Evolutionary conservation across 2,329 filamentous ascomycete species (phyloP).

Genomic region (Tolypocladium nubicola): DNA sequence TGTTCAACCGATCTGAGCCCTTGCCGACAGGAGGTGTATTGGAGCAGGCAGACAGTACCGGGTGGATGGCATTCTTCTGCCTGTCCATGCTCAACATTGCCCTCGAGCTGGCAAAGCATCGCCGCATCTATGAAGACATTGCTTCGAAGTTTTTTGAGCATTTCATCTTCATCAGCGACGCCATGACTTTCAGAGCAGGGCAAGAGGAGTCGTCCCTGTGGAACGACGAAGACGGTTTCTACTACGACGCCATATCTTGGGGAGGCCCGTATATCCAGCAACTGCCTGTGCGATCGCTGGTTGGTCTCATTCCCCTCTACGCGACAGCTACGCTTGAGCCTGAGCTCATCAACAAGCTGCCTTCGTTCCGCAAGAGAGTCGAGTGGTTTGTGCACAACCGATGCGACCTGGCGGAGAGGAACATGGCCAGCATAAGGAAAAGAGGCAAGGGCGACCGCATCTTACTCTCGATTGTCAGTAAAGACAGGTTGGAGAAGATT

Average conservation of each 20-base stretch:
- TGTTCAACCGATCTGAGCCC: slow-evolving; percentile 95
- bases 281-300: slow-evolving; percentile 81
- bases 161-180: slow-evolving; percentile 95
- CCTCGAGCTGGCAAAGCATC: slow-evolving; percentile 87
- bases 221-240: slow-evolving; percentile 96
- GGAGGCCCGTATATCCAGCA: slow-evolving; percentile 90
- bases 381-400: slow-evolving; percentile 91
- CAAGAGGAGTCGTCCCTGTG: slow-evolving; percentile 74
- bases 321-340: slow-evolving; percentile 88
- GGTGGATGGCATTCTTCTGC: slow-evolving; percentile 98
- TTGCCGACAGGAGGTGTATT: slow-evolving; percentile 86
- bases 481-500: slow-evolving; percentile 83
- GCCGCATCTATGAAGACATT: slow-evolving; percentile 91
- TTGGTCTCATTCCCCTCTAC: slow-evolving; percentile 88
- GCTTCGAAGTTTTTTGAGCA: slow-evolving; percentile 98
- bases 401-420: slow-evolving; percentile 78
- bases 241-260: slow-evolving; percentile 97
- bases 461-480: slow-evolving; percentile 81
- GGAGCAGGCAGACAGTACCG: slow-evolving; percentile 94
- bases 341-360: slow-evolving; percentile 83
- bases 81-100: slow-evolving; percentile 95
- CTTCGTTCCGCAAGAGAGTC: slow-evolving; percentile 83
- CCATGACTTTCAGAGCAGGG: slow-evolving; percentile 76
- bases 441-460: slow-evolving; percentile 85
- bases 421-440: slow-evolving; percentile 86